Base-by-base conservation (phyloP, 306 rosid genomes). In the Crataegus laevigata region DNA sequence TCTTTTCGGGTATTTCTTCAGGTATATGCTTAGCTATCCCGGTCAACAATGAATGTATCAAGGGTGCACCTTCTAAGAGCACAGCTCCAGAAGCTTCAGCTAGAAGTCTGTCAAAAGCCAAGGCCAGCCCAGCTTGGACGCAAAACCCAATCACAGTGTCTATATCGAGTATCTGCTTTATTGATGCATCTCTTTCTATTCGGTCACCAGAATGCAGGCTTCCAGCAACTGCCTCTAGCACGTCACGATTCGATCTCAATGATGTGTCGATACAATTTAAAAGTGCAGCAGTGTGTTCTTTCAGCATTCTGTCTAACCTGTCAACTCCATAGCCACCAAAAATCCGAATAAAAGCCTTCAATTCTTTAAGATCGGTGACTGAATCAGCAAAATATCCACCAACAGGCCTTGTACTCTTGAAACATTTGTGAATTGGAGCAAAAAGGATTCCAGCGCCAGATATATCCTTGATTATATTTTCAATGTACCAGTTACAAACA, bases 311-410 rank as follows among this genome's bases (percentile, higher is more conserved):
- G 79, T 91, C 92, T 69, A 94, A 82, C 86, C 96, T 90, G 80
- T 94, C 99, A 70, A 94, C 97, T 78, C 99, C 99, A 84, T 89
- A 94, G 69, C 96, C 96, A 81, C 99, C 99, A 81, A 94, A 94
- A 69, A 89, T 79, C 50, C 92, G 96, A 74, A 88, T 92, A 83
- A 94, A 91, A 55, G 99, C 93, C 82, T 90, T 91, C 74, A 94
- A 72, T 77, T 94, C 97, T 82, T 89, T 85, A 52, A 87, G 82
- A 84, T 94, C 99, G 58, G 99, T 88, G 61, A 94, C 97, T 11
- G 99, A 94, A 78, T 94, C 99, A 71, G 99, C 99, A 84, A 94
- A 94, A 77, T 91, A 94, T 79, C 99, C 99, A 58, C 99, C 97
- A 78, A 94, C 97, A 78, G 99, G 99, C 82, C 99, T 89, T 64